A percentile compares a stretch with the other conserved stretches of the same genome.
These are phyloP conservation scores for Shiraia sp. DNA, from an alignment of 2,329 filamentous ascomycete species.

Conservation along the genomic window DNA sequence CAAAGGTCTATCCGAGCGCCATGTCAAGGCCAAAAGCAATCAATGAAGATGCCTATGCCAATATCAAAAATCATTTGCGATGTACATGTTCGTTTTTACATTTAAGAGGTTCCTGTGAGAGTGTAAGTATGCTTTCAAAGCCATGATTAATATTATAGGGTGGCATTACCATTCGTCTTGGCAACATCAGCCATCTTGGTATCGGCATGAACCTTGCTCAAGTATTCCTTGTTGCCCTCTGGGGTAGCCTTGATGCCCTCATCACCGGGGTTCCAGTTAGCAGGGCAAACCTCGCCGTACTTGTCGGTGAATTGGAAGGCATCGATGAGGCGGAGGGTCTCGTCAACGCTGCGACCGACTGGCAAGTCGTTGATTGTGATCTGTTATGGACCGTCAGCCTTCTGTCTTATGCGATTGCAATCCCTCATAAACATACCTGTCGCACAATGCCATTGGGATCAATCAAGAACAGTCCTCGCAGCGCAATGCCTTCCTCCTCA, in stretches of 20 bases:
- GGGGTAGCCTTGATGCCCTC: slow-evolving; percentile 48
- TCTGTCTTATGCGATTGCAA: neutral
- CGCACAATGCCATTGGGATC: slow-evolving; percentile 64
- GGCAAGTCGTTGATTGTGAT: slow-evolving; percentile 69
- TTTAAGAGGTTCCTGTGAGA: neutral
- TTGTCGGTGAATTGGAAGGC: slow-evolving; percentile 54
- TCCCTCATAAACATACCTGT: slow-evolving; percentile 40
- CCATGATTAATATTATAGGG: neutral
- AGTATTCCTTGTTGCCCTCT: slow-evolving; percentile 45
- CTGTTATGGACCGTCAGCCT: slow-evolving; percentile 35
- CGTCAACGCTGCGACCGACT: slow-evolving; percentile 66
- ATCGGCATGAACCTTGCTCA: slow-evolving; percentile 41
- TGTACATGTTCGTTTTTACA: neutral
- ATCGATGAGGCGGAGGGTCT: slow-evolving; percentile 62
- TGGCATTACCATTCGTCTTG: slow-evolving; percentile 34
- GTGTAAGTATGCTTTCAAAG: neutral
- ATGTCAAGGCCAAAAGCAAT: neutral
- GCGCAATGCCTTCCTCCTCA: slow-evolving; percentile 65
- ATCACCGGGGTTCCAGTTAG: slow-evolving; percentile 48
- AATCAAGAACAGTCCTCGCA: slow-evolving; percentile 68
- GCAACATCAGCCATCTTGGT: slow-evolving; percentile 38
- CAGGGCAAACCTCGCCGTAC: slow-evolving; percentile 50
- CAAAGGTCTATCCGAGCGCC: too few relatives aligned
- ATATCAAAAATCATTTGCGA: neutral
- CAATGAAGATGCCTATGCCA: neutral